A percentile compares a stretch with the other conserved stretches of the same genome.
phyloP scores from a whole-genome alignment of 352 stramenopile genomes.

The Phytophthora crassamura region DNA sequence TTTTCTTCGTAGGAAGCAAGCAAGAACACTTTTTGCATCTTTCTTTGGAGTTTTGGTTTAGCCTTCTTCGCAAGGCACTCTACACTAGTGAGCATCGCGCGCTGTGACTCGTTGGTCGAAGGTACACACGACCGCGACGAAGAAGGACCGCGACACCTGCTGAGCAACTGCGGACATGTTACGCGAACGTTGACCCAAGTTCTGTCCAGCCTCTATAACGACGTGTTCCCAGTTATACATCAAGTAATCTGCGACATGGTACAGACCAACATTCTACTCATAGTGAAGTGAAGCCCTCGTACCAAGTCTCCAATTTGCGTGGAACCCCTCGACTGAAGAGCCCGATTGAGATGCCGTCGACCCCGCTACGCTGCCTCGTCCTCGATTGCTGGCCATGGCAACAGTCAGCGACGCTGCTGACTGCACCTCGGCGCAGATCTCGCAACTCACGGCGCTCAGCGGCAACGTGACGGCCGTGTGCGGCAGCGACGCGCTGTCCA shows the following conservation, averaged over 20 bases:
- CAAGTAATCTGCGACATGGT: slow-evolving; percentile 19
- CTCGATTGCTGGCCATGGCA: slow-evolving; percentile 5
- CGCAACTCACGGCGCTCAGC: slow-evolving; percentile 27
- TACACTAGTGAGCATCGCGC: too few relatives aligned
- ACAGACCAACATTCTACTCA: slow-evolving; percentile 1
- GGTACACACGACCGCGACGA: too few relatives aligned
- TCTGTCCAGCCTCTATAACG: too few relatives aligned
- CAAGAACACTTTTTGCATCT: too few relatives aligned
- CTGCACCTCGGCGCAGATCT: slow-evolving; percentile 34
- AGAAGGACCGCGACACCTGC: too few relatives aligned
- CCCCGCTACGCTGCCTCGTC: not conserved
- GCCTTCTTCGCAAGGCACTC: too few relatives aligned
- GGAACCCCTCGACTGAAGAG: not conserved
- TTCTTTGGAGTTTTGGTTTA: too few relatives aligned
- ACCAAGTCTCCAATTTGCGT: slow-evolving; percentile 17
- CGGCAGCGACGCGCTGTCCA: slow-evolving; percentile 35
- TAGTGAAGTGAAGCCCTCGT: not conserved
- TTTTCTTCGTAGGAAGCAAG: too few relatives aligned
- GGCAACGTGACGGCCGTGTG: slow-evolving; percentile 37
- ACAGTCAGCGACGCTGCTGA: slow-evolving; percentile 14
- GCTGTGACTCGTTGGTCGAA: too few relatives aligned
- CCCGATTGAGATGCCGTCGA: not conserved
- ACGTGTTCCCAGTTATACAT: slow-evolving; percentile 4
- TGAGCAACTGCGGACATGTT: too few relatives aligned
- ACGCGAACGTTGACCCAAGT: too few relatives aligned